Conservation (phyloP, 1,139 yeast genomes). For the Diutina siamensis region DNA sequence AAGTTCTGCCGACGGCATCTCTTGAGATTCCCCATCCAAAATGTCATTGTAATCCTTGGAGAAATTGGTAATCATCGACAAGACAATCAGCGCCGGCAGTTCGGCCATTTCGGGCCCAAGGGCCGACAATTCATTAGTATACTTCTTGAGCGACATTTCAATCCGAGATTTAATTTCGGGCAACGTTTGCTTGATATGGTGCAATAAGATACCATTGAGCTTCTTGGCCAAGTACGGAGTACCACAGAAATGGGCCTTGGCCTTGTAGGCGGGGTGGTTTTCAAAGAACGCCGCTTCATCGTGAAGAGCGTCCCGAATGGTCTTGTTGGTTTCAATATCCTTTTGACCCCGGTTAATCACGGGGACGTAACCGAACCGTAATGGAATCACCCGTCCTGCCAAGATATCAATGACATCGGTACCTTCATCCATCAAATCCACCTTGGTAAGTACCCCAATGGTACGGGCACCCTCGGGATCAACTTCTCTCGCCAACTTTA, state of each 20-base stretch:
- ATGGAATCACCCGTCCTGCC: constrained; percentile 92
- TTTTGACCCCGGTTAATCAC: constrained; percentile 97
- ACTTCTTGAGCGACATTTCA: constrained; percentile 72
- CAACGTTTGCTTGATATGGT: constrained; percentile 86
- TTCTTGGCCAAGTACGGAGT: constrained; percentile 94
- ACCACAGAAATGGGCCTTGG: constrained; percentile 88
- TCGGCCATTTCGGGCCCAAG: constrained; percentile 84
- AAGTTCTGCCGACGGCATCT: constrained; percentile 72
- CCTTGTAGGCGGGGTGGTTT: constrained; percentile 62
- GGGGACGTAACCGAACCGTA: constrained; percentile 93
- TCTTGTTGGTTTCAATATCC: constrained; percentile 79
- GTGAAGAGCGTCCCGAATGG: constrained; percentile 77
- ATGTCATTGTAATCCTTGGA: constrained; percentile 88
- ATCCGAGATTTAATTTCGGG: constrained; percentile 91
- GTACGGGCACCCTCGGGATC: constrained; percentile 97
- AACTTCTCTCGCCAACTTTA: constrained; percentile 92
- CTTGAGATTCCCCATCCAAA: constrained; percentile 88
- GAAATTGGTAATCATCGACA: constrained; percentile 85
- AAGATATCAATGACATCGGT: constrained; percentile 97
- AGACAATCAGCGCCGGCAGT: constrained; percentile 80
- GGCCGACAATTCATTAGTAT: constrained; percentile 63
- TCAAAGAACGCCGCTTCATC: constrained; percentile 75
- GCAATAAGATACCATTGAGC: constrained; percentile 77
- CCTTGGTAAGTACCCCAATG: constrained; percentile 93
- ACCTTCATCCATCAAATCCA: constrained; percentile 96